Evolutionary conservation across 306 rosid species (phyloP).

Genomic region (Quercus robur): DNA sequence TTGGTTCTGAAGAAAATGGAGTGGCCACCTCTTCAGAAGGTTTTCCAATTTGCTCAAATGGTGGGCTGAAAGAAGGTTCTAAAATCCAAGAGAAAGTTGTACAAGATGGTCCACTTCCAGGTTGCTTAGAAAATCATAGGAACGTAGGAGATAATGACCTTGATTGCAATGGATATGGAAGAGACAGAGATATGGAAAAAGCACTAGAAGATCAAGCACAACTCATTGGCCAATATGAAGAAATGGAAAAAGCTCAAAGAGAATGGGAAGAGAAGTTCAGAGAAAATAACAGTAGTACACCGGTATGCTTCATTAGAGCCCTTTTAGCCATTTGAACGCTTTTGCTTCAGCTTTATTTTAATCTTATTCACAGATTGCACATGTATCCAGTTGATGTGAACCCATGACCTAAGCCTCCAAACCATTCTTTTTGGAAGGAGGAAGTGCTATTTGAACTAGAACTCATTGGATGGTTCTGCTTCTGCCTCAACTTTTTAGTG

Average conservation of each 20-base stretch:
- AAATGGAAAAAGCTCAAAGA: conserved; percentile 88
- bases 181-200: conserved; percentile 63
- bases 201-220: conserved; percentile 74
- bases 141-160: conserved; percentile 25
- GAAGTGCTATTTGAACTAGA: background rate
- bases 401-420: background rate
- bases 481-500: background rate
- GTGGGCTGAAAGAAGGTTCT: conserved; percentile 36
- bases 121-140: conserved; percentile 22
- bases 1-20: conserved; percentile 40
- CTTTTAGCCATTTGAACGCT: background rate
- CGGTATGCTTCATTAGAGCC: conserved; percentile 49
- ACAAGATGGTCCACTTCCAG: conserved; percentile 17
- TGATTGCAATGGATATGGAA: conserved; percentile 39
- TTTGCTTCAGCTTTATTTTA: background rate
- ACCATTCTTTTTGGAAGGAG: background rate
- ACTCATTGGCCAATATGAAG: conserved; percentile 76
- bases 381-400: background rate
- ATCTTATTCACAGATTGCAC: background rate
- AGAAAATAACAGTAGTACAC: conserved; percentile 75
- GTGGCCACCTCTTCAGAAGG: conserved; percentile 41
- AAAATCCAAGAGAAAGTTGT: conserved; percentile 35
- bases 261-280: conserved; percentile 95
- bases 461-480: background rate
- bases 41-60: conserved; percentile 37